Evolutionary conservation across 306 rosid genomes (phyloP).

Genomic region (Trifolium pratense): DNA sequence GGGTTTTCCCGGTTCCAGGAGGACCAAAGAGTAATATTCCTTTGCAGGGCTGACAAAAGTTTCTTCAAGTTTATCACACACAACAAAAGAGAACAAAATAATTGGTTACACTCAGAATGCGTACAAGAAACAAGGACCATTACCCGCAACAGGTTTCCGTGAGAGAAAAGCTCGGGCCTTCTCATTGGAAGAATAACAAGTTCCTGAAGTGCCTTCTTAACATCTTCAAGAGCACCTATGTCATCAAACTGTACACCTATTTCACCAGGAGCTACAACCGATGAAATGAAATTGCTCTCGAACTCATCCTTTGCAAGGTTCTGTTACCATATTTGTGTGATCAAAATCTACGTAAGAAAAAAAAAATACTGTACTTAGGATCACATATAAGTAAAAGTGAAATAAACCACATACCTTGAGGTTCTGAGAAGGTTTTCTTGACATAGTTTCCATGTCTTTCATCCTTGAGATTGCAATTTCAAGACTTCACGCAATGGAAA

Average conservation of each 20-base stretch:
- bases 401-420: constrained; percentile 71
- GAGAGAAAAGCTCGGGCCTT: constrained; percentile 48
- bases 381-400: constrained; percentile 13
- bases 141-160: constrained; percentile 95
- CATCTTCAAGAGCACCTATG: constrained; percentile 96
- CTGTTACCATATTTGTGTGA: constrained; percentile 54
- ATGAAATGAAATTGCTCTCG: constrained; percentile 87
- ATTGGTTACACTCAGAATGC: constrained; percentile 30
- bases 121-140: constrained; percentile 33
- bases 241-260: constrained; percentile 96
- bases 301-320: constrained; percentile 93
- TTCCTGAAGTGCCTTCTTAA: constrained; percentile 86
- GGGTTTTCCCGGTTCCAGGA: constrained; percentile 99
- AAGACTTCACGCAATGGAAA: constrained; percentile 60
- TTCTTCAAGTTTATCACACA: constrained; percentile 39
- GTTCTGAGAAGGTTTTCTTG: constrained; percentile 76
- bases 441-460: constrained; percentile 74
- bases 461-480: constrained; percentile 83
- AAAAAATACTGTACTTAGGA: neutral
- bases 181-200: constrained; percentile 91
- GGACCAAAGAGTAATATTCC: constrained; percentile 99
- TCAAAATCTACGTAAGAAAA: constrained; percentile 26
- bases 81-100: constrained; percentile 23
- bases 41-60: constrained; percentile 79
- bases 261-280: constrained; percentile 96